These are phyloP conservation scores for Coniosporium apollinis DNA, from an alignment of 495 filamentous ascomycete genomes.

Conservation along the genomic window DNA sequence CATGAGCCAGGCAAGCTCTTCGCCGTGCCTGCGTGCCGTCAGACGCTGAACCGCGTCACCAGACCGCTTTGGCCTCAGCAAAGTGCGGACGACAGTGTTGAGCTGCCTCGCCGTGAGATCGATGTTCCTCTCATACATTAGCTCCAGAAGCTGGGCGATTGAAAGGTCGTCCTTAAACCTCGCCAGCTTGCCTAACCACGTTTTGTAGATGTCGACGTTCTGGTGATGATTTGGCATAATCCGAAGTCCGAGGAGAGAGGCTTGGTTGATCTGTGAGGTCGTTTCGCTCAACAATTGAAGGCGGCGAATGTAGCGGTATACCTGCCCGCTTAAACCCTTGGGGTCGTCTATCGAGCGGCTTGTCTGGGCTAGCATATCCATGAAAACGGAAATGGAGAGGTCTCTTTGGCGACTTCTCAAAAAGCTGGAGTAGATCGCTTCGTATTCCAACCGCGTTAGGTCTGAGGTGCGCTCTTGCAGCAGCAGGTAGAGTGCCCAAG, in stretches of 20 bases:
- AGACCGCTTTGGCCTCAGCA: constrained; percentile 17
- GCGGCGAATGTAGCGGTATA: too few species aligned
- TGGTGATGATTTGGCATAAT: not conserved
- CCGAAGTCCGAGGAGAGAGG: not conserved
- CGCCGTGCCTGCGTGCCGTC: too few species aligned
- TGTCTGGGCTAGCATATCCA: constrained; percentile 73
- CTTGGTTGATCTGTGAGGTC: constrained; percentile 16
- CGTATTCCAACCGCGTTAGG: constrained; percentile 63
- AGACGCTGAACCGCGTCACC: constrained; percentile 30
- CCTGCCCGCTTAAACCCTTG: too few species aligned
- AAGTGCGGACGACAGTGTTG: not conserved
- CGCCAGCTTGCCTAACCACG: not conserved
- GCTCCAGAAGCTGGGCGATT: not conserved
- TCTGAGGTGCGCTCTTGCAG: constrained; percentile 41
- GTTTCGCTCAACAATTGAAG: constrained; percentile 37
- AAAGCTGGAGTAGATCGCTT: constrained; percentile 45
- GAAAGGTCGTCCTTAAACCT: not conserved
- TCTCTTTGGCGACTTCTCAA: constrained; percentile 41
- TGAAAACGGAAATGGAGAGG: constrained; percentile 54
- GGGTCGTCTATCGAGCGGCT: too few species aligned
- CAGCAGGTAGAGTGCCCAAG: constrained; percentile 50
- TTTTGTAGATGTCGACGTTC: not conserved
- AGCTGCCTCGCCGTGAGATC: not conserved
- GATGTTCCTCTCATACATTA: not conserved
- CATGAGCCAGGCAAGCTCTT: constrained; percentile 61